phyloP scores from a whole-genome alignment of 2,329 filamentous ascomycete genomes.

The Colletotrichum gloeosporioides region DNA sequence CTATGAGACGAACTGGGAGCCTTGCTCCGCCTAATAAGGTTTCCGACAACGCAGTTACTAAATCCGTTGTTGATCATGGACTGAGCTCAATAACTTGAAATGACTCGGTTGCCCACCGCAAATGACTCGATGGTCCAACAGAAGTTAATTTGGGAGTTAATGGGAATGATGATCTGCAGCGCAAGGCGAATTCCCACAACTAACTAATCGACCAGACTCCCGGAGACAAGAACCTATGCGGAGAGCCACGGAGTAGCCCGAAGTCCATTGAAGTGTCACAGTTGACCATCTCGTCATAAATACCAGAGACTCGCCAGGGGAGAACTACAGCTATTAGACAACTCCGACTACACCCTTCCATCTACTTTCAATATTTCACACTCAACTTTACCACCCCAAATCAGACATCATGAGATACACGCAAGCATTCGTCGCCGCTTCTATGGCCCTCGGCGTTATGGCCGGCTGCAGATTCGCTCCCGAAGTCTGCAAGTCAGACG shows the following conservation, averaged over 20 bases:
- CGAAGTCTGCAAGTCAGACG: neutral
- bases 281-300: neutral
- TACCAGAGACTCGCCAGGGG: neutral
- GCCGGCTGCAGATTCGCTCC: neutral
- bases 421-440: neutral
- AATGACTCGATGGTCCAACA: neutral
- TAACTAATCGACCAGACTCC: neutral
- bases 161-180: neutral
- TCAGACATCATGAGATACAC: neutral
- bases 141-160: neutral
- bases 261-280: neutral
- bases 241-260: neutral
- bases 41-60: neutral
- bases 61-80: neutral
- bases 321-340: rapidly evolving
- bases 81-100: neutral
- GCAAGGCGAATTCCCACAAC: neutral
- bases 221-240: neutral
- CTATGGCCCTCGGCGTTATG: neutral
- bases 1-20: neutral
- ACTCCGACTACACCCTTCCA: neutral
- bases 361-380: neutral
- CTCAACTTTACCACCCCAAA: rapidly evolving
- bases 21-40: neutral
- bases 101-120: neutral